Conservation (phyloP, 208 protist species). For the Sergeia podlipaevii region DNA sequence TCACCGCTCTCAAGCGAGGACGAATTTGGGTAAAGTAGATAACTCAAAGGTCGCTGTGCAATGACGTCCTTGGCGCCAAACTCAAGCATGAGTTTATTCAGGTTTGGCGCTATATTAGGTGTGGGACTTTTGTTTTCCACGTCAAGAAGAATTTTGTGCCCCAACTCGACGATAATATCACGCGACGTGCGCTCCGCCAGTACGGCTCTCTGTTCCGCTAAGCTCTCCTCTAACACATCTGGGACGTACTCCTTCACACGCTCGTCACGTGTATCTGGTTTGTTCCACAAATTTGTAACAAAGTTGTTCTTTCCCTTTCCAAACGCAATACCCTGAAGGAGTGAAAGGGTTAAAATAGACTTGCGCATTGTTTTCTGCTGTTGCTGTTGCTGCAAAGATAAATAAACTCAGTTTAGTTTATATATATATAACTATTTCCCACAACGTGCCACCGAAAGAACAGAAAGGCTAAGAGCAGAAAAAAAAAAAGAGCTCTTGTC, state of each 20-base stretch:
- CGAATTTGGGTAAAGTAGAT: constrained; percentile 77
- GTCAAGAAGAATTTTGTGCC: constrained; percentile 68
- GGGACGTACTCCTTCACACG: constrained; percentile 85
- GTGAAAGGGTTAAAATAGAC: too few relatives aligned
- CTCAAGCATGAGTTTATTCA: constrained; percentile 63
- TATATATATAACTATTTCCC: too few relatives aligned
- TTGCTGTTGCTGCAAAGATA: too few relatives aligned
- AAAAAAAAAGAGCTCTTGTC: too few relatives aligned
- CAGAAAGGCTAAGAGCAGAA: too few relatives aligned
- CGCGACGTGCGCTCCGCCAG: constrained; percentile 74
- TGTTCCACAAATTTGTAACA: constrained; percentile 83
- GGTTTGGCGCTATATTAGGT: constrained; percentile 77
- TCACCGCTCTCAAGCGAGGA: constrained; percentile 36
- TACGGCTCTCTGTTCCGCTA: constrained; percentile 74
- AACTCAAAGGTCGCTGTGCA: constrained; percentile 74
- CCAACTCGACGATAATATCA: constrained; percentile 79
- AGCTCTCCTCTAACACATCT: constrained; percentile 80
- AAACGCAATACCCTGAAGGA: constrained; percentile 43
- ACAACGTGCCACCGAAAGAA: too few relatives aligned
- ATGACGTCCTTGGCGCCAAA: constrained; percentile 80
- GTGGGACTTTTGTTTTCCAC: constrained; percentile 88
- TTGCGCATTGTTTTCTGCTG: too few relatives aligned
- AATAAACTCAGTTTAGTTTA: too few relatives aligned
- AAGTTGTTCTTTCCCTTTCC: constrained; percentile 54
- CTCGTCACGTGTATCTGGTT: constrained; percentile 79